Conservation (phyloP, 345 rosid species). For the Populus davidiana region DNA sequence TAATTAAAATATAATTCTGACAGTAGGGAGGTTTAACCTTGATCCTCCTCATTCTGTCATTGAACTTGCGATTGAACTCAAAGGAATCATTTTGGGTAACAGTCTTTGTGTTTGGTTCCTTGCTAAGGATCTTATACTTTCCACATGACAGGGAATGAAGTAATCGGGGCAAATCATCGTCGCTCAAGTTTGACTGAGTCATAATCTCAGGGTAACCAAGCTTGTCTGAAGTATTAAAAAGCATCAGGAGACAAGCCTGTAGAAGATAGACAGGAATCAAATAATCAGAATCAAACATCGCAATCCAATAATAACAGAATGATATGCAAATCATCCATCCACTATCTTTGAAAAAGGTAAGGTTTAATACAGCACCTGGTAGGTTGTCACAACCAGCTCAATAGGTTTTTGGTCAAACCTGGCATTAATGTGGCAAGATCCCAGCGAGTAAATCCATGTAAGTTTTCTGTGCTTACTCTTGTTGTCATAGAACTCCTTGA, state of each 20-base stretch:
- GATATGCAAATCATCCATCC: neutral
- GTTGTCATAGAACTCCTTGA: conserved; percentile 56
- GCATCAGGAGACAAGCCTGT: conserved; percentile 84
- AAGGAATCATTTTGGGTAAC: conserved; percentile 21
- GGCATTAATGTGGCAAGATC: conserved; percentile 54
- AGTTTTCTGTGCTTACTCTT: conserved; percentile 65
- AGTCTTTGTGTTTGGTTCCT: conserved; percentile 24
- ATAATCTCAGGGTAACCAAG: conserved; percentile 78
- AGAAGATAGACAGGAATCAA: neutral
- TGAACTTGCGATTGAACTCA: conserved; percentile 50
- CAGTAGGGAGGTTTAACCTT: conserved; percentile 45
- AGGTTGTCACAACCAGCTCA: conserved; percentile 66
- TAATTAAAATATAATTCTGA: neutral
- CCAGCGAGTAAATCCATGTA: conserved; percentile 70
- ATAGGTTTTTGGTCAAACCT: conserved; percentile 61
- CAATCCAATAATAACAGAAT: neutral
- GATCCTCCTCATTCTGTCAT: conserved; percentile 87
- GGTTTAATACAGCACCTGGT: conserved; percentile 52
- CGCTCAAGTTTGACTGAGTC: conserved; percentile 72
- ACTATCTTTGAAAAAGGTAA: neutral
- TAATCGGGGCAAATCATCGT: conserved; percentile 80
- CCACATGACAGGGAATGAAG: conserved; percentile 62
- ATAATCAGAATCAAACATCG: neutral
- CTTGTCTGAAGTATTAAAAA: conserved; percentile 76
- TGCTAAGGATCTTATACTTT: conserved; percentile 28